Percentiles rank a stretch among this genome's conserved stretches.
Evolutionary conservation across 2,329 filamentous ascomycete genomes (phyloP).

Genomic region (Fusarium verticillioides): DNA sequence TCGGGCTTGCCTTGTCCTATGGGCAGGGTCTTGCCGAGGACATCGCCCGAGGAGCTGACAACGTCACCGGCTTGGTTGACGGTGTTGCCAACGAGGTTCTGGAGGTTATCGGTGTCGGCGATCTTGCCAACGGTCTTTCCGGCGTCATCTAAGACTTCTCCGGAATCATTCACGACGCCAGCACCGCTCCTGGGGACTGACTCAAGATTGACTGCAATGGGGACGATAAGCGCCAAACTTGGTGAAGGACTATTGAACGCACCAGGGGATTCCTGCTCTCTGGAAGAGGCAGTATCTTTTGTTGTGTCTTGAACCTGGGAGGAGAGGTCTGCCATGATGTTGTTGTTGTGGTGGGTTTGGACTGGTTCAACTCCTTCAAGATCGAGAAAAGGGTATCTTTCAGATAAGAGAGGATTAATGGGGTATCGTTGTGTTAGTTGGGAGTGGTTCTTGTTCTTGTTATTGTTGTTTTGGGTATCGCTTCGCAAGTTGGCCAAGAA

Average conservation of each 20-base stretch:
- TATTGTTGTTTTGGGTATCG: constrained; percentile 22
- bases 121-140: constrained; percentile 58
- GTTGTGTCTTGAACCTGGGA: constrained; percentile 48
- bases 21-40: constrained; percentile 54
- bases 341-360: neutral
- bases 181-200: constrained; percentile 52
- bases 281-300: constrained; percentile 37
- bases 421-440: constrained; percentile 36
- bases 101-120: constrained; percentile 52
- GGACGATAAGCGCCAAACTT: constrained; percentile 42
- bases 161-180: constrained; percentile 56
- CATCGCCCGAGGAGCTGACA: constrained; percentile 52
- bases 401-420: constrained; percentile 20
- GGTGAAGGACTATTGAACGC: constrained; percentile 40
- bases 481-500: constrained; percentile 29
- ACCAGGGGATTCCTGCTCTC: constrained; percentile 48
- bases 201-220: constrained; percentile 45
- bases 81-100: constrained; percentile 55
- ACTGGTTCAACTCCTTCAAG: constrained; percentile 23
- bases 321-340: constrained; percentile 40
- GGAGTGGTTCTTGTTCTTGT: constrained; percentile 12
- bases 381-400: constrained; percentile 27
- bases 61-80: constrained; percentile 52
- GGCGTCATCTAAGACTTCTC: constrained; percentile 57
- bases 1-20: constrained; percentile 47